Evolutionary conservation across 2,329 filamentous ascomycete genomes (phyloP), one percentile per base, ranked within the genome.

Genomic region (Lachnellula cervina): DNA sequence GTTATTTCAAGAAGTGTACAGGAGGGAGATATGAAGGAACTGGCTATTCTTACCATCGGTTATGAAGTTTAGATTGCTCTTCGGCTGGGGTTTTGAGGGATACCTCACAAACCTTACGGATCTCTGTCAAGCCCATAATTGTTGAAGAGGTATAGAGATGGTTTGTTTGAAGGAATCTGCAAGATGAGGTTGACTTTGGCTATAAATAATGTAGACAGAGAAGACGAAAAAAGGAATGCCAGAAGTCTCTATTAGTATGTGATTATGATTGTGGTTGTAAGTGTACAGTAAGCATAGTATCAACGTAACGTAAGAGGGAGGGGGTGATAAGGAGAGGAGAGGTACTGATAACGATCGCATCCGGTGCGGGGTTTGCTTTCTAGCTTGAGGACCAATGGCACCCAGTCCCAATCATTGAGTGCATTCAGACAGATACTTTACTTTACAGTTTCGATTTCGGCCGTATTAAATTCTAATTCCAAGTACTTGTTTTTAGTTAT

Each of bases 81-180:
- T 79, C 76, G 5, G 88, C 87, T 35, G 87, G 85, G 69, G 82
- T 89, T 56, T 89, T 80, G 28, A 92, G 75, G 66, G 87, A 84
- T 44, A 93, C 87, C 69, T 87, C 87, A 54, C 87, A 81, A 17
- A 84, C 86, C 37, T 84, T 89, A 55, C 89, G 83, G 62, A 93
- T 85, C 40, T 74, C 81, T 65, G 75, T 67, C 67, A 73, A 73
- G 48, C 75, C 73, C 77, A 81, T 81, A 11, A 32, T 32, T 13
- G 17, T 49, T 59, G 38, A 34, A 11, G 28, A 42, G 35, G 32
- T 32, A 28, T 28, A 43, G 49, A 34, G 16, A 42, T 23, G 21
- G 43, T 25, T 3, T 32, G 9, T 3, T 3, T 32, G 4, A 32
- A 32, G 4, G 28, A 32, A 32, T 13, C 9, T 32, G 28, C 28